Evolutionary conservation across 441 rosid genomes (phyloP), one percentile per base, ranked within the genome.

Genomic region (Omphalea diandra): DNA sequence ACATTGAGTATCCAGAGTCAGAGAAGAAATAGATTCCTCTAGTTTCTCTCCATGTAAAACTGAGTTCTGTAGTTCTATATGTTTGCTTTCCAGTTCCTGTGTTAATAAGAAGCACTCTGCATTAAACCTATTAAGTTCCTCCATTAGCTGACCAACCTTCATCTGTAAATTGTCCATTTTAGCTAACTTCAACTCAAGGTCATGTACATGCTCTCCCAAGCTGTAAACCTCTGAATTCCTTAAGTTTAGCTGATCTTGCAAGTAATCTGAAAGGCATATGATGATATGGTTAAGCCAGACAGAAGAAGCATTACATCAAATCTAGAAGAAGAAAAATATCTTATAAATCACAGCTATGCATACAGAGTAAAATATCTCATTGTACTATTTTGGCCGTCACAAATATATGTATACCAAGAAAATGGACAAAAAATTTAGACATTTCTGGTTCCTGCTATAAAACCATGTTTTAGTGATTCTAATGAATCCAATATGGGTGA

Each of bases 171-270:
- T 56, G 73, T 82, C 77, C 86, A 83, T 81, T 70, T 85, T 88
- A 18, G 73, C 84, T 52, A 91, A 74, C 76, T 88, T 84, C 62
- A 75, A 74, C 76, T 91, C 98, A 73, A 91, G 88, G 68, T 75
- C 70, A 47, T 70, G 82, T 20, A 78, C 84, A 49, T 69, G 88
- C 75, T 87, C 90, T 66, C 69, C 85, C 71, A 91, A 81, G 77
- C 64, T 80, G 31, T 68, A 72, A 40, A 84, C 81, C 79, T 91
- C 91, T 67, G 77, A 76, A 72, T 84, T 83, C 83, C 88, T 91
- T 33, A 77, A 71, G 79, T 69, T 82, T 36, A 91, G 77, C 68
- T 91, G 96, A 86, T 90, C 96, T 79, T 84, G 91, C 82, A 90
- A 86, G 81, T 85, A 89, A 74, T 89, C 98, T 91, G 82, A 27